Conservation (phyloP, 2,329 filamentous ascomycete species). For the Fusarium chuoi region DNA sequence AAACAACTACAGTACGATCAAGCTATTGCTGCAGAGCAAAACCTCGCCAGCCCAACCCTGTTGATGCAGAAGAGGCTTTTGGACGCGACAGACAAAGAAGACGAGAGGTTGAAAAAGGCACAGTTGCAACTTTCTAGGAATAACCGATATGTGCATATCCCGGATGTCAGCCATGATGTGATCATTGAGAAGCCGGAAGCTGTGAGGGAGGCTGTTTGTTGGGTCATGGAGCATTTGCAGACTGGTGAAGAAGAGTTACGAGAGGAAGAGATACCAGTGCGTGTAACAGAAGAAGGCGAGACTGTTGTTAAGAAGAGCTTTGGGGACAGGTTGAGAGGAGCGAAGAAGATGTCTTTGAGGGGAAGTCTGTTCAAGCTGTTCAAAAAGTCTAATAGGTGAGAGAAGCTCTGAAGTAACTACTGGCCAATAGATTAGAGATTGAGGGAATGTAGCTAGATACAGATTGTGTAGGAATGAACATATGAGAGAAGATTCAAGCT, state of each 20-base stretch:
- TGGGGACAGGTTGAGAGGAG: not conserved
- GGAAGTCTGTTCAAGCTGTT: not conserved
- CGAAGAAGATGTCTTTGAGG: not conserved
- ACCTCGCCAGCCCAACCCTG: slow-evolving; percentile 1
- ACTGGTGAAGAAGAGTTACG: fast-evolving
- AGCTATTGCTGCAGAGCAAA: not conserved
- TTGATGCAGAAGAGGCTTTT: slow-evolving; percentile 20
- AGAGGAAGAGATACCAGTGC: fast-evolving
- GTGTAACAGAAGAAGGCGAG: fast-evolving
- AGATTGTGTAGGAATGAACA: no score
- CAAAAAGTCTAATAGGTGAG: not conserved
- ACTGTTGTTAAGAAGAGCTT: not conserved
- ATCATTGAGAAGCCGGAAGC: slow-evolving; percentile 24
- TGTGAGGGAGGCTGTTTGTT: slow-evolving; percentile 20
- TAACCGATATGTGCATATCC: slow-evolving; percentile 31
- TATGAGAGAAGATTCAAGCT: not conserved
- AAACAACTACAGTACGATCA: slow-evolving; percentile 27
- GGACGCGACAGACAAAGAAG: slow-evolving; percentile 27
- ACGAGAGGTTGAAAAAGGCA: slow-evolving; percentile 33
- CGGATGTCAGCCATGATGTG: slow-evolving; percentile 34
- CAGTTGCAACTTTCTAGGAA: slow-evolving; percentile 30
- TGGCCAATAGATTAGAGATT: not conserved
- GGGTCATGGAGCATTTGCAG: slow-evolving; percentile 29
- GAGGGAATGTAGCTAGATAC: not conserved
- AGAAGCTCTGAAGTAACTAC: not conserved